Conservation (phyloP, 2,329 filamentous ascomycete species). For the Alternaria postmessia region DNA sequence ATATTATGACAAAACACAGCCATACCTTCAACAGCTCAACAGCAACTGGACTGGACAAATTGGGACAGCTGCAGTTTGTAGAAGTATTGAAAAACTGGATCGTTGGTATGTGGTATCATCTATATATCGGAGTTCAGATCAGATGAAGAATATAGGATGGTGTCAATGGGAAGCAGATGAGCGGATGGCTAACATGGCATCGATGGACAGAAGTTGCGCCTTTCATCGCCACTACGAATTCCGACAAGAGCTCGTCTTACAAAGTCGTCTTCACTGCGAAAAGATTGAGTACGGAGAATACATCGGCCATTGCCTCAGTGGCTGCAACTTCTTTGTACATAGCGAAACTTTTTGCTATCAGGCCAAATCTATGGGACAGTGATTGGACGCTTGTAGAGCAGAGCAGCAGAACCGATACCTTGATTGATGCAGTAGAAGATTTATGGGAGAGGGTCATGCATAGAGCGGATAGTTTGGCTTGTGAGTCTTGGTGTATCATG, state of each 20-base stretch:
- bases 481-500: background rate
- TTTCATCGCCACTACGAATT: background rate
- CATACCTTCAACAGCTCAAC: constrained; percentile 8
- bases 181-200: background rate
- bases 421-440: constrained; percentile 14
- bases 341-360: constrained; percentile 1
- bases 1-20: constrained; percentile 2
- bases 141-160: background rate
- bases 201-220: background rate
- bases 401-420: constrained; percentile 1
- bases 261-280: background rate
- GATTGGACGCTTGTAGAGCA: constrained; percentile 1
- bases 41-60: constrained; percentile 7
- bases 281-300: background rate
- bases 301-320: background rate
- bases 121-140: background rate
- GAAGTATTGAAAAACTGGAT: constrained; percentile 2
- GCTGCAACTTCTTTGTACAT: background rate
- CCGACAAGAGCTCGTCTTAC: background rate
- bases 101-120: background rate
- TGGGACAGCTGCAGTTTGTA: constrained; percentile 11
- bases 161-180: background rate
- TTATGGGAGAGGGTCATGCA: constrained; percentile 10
- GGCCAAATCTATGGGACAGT: background rate
- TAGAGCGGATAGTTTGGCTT: background rate